Percentiles rank a stretch among this genome's conserved stretches.
Conservation (phyloP, 176 grass and related monocot genomes). For the Paspalum notatum region DNA sequence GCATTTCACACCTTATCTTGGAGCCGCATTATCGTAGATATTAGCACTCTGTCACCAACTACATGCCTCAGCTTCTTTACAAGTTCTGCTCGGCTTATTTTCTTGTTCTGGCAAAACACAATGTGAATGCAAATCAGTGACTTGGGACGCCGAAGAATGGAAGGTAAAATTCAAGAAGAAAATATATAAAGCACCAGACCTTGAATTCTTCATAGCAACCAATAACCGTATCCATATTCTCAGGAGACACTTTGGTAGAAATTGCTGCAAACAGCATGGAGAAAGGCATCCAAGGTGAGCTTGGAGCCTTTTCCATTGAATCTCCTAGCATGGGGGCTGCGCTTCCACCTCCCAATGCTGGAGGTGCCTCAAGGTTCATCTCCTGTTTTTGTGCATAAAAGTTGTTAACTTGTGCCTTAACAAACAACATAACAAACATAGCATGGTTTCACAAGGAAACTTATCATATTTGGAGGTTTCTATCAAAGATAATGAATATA, state of each 20-base stretch:
- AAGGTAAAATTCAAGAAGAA: background rate
- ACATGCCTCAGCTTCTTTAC: conserved; percentile 86
- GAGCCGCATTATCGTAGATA: conserved; percentile 94
- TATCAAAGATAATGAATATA: conserved; percentile 53
- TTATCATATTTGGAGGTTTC: conserved; percentile 69
- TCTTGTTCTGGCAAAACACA: conserved; percentile 62
- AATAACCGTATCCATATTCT: conserved; percentile 88
- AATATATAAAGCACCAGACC: conserved; percentile 42
- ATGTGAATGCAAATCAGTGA: background rate
- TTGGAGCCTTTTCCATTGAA: conserved; percentile 63
- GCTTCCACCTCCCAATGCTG: conserved; percentile 53
- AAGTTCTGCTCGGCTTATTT: conserved; percentile 80
- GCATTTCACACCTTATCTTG: conserved; percentile 69
- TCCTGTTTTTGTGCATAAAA: conserved; percentile 53
- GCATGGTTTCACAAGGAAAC: conserved; percentile 48
- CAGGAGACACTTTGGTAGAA: conserved; percentile 82
- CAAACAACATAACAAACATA: conserved; percentile 28
- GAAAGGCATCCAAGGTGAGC: conserved; percentile 97
- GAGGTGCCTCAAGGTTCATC: conserved; percentile 47
- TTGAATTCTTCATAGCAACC: conserved; percentile 92
- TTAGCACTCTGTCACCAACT: conserved; percentile 84
- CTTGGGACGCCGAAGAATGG: background rate
- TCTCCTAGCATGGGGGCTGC: conserved; percentile 56
- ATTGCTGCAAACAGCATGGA: conserved; percentile 99
- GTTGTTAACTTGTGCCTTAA: conserved; percentile 33